These are phyloP conservation scores for Antitrichia curtipendula DNA, from an alignment of 225 moss, liverwort and hornwort genomes.

Conservation along the genomic window DNA sequence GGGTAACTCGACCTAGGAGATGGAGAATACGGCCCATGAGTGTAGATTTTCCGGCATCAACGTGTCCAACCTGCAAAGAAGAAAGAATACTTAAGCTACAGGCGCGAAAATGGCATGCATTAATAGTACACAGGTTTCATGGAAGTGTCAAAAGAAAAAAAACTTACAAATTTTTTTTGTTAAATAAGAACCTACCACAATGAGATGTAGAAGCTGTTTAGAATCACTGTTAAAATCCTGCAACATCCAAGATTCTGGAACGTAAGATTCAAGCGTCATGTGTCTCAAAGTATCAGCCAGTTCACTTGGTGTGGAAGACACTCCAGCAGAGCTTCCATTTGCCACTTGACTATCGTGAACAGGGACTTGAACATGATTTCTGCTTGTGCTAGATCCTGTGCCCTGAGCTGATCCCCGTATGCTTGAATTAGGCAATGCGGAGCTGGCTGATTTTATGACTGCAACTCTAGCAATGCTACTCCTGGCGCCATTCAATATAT, in stretches of 20 bases:
- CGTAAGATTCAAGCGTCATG: slow-evolving; percentile 38
- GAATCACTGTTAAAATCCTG: slow-evolving; percentile 39
- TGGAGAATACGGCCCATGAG: slow-evolving; percentile 90
- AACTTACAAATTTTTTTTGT: neutral
- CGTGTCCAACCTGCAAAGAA: slow-evolving; percentile 74
- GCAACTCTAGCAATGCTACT: slow-evolving; percentile 12
- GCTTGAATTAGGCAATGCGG: neutral
- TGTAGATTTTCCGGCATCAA: slow-evolving; percentile 95
- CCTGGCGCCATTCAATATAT: neutral
- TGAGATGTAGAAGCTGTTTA: slow-evolving; percentile 76
- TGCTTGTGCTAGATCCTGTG: slow-evolving; percentile 4
- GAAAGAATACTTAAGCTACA: neutral
- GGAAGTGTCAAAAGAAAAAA: neutral
- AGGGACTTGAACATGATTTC: neutral
- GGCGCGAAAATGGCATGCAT: neutral
- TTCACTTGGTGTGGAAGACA: slow-evolving; percentile 7
- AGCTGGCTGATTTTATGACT: neutral
- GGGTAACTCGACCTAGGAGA: slow-evolving; percentile 79
- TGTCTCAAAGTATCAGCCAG: slow-evolving; percentile 35
- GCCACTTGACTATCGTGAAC: neutral
- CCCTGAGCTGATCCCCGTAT: neutral
- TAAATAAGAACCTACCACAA: slow-evolving; percentile 39
- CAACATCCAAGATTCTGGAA: slow-evolving; percentile 85
- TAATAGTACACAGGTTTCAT: neutral
- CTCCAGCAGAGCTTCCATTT: slow-evolving; percentile 18